A percentile compares a stretch with the other conserved stretches of the same genome.
These are phyloP conservation scores for Kazachstania taianensis DNA, from an alignment of 805 yeast species.

Conservation along the genomic window DNA sequence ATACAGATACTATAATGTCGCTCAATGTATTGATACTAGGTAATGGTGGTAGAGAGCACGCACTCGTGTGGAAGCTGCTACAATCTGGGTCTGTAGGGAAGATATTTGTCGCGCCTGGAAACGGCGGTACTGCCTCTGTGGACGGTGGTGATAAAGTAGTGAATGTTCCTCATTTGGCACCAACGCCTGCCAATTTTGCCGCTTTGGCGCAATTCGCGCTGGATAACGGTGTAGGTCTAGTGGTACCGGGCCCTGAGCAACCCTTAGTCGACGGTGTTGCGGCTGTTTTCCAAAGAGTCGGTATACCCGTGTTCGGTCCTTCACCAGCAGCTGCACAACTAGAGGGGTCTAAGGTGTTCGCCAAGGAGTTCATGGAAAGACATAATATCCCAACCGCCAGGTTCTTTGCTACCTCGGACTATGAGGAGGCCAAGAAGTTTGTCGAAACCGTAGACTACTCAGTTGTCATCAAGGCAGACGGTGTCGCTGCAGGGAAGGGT, in stretches of 20 bases:
- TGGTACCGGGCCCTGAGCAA: conserved; percentile 98
- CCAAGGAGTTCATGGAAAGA: conserved; percentile 86
- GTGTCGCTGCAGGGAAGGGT: conserved; percentile 98
- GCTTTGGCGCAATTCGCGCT: conserved; percentile 65
- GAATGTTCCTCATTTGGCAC: conserved; percentile 55
- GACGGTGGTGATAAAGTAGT: conserved; percentile 43
- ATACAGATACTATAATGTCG: no score
- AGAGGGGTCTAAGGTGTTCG: conserved; percentile 95
- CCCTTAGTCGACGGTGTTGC: conserved; percentile 93
- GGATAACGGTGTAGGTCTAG: conserved; percentile 55
- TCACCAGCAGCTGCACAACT: conserved; percentile 76
- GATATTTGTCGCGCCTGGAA: conserved; percentile 92
- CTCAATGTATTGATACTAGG: conserved; percentile 79
- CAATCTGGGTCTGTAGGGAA: conserved; percentile 64
- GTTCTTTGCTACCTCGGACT: conserved; percentile 72
- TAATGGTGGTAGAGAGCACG: conserved; percentile 98
- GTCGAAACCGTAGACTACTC: conserved; percentile 44
- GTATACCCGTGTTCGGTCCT: conserved; percentile 98
- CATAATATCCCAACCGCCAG: conserved; percentile 92
- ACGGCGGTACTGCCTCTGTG: conserved; percentile 71
- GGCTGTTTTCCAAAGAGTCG: conserved; percentile 60
- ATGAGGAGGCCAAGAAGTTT: conserved; percentile 64
- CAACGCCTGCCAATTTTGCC: conserved; percentile 57
- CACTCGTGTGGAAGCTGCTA: conserved; percentile 81
- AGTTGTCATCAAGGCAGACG: conserved; percentile 92